Base-by-base conservation (phyloP, 768 basidiomycete species). In the Candolleomyces aberdarensis region DNA sequence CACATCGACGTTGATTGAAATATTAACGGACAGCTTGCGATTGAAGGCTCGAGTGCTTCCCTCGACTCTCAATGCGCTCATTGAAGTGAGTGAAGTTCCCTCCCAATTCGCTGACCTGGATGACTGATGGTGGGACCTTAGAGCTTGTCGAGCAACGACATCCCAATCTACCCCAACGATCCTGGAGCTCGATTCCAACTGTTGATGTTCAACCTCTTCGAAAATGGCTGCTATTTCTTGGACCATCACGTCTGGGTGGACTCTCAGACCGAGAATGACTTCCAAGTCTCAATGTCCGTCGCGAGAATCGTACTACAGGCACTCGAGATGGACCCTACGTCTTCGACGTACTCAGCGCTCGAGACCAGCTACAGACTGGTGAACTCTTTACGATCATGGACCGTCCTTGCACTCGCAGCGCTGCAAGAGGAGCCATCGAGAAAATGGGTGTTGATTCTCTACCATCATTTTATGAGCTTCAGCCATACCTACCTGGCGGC, bases 361-460 rank as follows among this genome's bases (percentile, higher is more conserved):
- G 81, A 76, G 54, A 56, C 41, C n/a, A 47, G 7, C 49, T 36
- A 47, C 56, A 40, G n/a, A n/a, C 58, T 57, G 29, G 60, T 52
- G 22, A 57, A 53, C 70, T 80, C 26, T 40, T 74, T 89, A 2
- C 82, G 86, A 15, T 75, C 82, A 2, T 92, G 90, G 90, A 89
- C 87, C 66, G 70, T 88, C 39, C 68, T 92, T 19, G 71, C 81
- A 0, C 71, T 91, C 17, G 78, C 82, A 1, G 83, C 83, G 0
- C 72, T 91, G 41, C 71, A 78, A 62, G 78, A 76, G 60, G 67
- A 67, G 31, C 73, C 69, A 13, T 67, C 69, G 44, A 50, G 39
- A n/a, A 76, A 60, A 64, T 83, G 69, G 71, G 73, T 62, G 56
- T 62, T 65, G 9, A 69, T 79, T 32, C 67, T 92, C 15, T 78